Base-by-base conservation (phyloP, 177 flowering plant species). In the Vitis hybrid region DNA sequence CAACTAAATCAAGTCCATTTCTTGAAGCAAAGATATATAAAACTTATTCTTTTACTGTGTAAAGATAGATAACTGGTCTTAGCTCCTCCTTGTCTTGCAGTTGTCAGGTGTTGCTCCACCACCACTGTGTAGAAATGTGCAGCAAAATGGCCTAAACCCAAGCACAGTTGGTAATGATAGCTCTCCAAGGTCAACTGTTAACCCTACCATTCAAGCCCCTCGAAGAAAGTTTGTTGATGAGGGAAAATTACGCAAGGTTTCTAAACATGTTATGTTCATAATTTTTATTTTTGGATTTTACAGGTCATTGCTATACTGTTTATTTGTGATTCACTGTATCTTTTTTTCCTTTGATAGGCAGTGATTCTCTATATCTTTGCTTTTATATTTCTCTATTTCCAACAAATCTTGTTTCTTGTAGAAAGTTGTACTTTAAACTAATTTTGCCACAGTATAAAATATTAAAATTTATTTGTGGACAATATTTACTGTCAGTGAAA, bases 231-330 rank as follows among this genome's bases (percentile, higher is more conserved):
- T 96, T 75, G 85, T 95, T 52, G 98, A 93, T 80, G 99, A 96
- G 83, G 99, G 98, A 69, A 96, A 96, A 79, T 70, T 96, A 49
- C 84, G 99, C 19, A 96, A 93, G 99, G 99, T 96, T 65, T 15
- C 48, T 51, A 33, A 13, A 39, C 15, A 60, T 19, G 57, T 56
- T 12, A 18, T 59, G 48, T 33, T 19, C 60, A 45, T 21, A 29
- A 13, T 52, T 50, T 51, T 39, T 39, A 5, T 50, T 59, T 51
- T 52, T 72, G n/a, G 19, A 61, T 62, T 14, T 55, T 66, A 31
- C 9, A 15, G 15, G 16, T 14, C 16, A 14, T 53, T 53, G n/a
- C 16, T 14, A 26, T 26, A 26, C 29, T 26, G 29, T 26, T 26
- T 15, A 15, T 2, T 53, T 53, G 56, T 14, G 29, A 26, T 15